phyloP scores from a whole-genome alignment of 805 yeast species.

The Hanseniaspora osmophila region DNA sequence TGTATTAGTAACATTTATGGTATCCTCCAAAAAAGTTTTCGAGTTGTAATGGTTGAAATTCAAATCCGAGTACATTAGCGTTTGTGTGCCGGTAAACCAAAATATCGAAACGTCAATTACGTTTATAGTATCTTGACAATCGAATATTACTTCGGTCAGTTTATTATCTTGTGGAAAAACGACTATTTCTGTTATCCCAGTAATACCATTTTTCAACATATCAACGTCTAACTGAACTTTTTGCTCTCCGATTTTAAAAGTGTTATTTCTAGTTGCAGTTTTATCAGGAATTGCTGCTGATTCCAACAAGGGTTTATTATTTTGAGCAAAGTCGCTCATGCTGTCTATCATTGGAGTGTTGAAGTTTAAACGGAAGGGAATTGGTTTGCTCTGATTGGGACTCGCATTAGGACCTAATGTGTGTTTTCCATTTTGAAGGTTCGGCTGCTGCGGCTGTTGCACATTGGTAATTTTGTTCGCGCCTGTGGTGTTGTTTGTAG shows the following conservation, averaged over 20 bases:
- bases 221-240: slow-evolving; percentile 70
- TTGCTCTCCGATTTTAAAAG: slow-evolving; percentile 70
- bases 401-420: too few relatives aligned
- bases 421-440: too few relatives aligned
- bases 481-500: too few relatives aligned
- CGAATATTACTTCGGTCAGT: slow-evolving; percentile 50
- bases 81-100: not conserved
- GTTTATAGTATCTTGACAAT: slow-evolving; percentile 37
- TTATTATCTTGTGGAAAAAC: slow-evolving; percentile 52
- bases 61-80: not conserved
- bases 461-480: too few relatives aligned
- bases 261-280: slow-evolving; percentile 8
- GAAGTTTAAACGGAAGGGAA: too few relatives aligned
- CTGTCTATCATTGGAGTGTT: too few relatives aligned
- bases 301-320: not conserved
- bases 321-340: too few relatives aligned
- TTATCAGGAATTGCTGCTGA: not conserved
- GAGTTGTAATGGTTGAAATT: slow-evolving; percentile 3
- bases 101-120: slow-evolving; percentile 9
- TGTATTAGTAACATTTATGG: not conserved
- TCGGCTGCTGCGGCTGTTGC: too few relatives aligned
- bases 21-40: not conserved
- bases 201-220: slow-evolving; percentile 39
- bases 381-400: too few relatives aligned
- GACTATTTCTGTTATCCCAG: slow-evolving; percentile 73